Percentiles rank a stretch among this genome's conserved stretches.
Evolutionary conservation across 2,329 filamentous ascomycete genomes (phyloP).

Genomic region (Aspergillus bombycis): DNA sequence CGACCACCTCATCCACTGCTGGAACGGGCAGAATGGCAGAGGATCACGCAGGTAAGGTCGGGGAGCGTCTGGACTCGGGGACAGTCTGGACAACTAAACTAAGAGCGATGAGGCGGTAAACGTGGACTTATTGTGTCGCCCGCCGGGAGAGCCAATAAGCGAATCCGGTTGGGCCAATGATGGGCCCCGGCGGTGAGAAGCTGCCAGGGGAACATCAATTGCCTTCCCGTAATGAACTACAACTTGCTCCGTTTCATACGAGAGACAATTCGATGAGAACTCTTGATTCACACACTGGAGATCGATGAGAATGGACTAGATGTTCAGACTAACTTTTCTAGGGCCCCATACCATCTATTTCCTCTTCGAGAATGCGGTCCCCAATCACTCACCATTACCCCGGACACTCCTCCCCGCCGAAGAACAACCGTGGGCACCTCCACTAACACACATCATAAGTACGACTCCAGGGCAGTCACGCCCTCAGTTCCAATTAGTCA

Average conservation of each 20-base stretch:
- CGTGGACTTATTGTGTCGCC: slow-evolving; percentile 44
- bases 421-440: neutral
- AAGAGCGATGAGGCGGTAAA: slow-evolving; percentile 27
- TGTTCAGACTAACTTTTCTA: neutral
- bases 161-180: slow-evolving; percentile 30
- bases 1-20: slow-evolving; percentile 39
- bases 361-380: neutral
- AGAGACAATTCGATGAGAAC: neutral
- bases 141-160: slow-evolving; percentile 10
- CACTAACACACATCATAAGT: neutral
- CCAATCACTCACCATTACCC: neutral
- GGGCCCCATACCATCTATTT: neutral
- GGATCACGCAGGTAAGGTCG: slow-evolving; percentile 26
- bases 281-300: neutral
- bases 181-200: slow-evolving; percentile 33
- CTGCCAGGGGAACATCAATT: slow-evolving; percentile 12
- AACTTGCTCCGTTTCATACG: no score
- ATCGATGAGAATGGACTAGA: neutral
- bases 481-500: neutral
- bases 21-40: slow-evolving; percentile 26
- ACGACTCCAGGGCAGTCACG: neutral
- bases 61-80: slow-evolving; percentile 30
- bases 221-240: neutral
- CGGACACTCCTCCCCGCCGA: neutral
- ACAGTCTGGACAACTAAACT: slow-evolving; percentile 36